Evolutionary conservation across 345 rosid species (phyloP).

Genomic region (Bruguiera parviflora): DNA sequence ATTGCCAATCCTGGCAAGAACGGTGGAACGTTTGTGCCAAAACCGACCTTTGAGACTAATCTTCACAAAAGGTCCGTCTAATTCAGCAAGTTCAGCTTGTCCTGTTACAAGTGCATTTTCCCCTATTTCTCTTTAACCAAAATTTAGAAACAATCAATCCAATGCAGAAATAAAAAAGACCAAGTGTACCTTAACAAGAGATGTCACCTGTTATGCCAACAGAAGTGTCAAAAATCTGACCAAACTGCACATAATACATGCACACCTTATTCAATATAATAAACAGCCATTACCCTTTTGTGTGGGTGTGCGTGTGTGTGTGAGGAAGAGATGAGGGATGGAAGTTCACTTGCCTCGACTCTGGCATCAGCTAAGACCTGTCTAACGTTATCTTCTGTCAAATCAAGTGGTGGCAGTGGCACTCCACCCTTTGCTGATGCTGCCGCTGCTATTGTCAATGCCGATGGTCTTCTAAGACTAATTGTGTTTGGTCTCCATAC

Average conservation of each 20-base stretch:
- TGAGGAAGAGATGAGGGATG: no score
- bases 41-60: slow-evolving; percentile 79
- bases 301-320: no score
- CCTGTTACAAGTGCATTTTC: slow-evolving; percentile 27
- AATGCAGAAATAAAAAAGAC: neutral
- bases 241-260: slow-evolving; percentile 45
- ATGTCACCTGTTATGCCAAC: slow-evolving; percentile 85
- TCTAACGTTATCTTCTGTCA: slow-evolving; percentile 77
- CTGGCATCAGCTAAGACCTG: slow-evolving; percentile 70
- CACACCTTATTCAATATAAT: neutral
- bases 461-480: neutral
- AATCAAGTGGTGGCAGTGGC: slow-evolving; percentile 66
- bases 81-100: slow-evolving; percentile 67
- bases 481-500: neutral
- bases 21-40: slow-evolving; percentile 81
- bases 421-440: slow-evolving; percentile 48
- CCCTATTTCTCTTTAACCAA: neutral
- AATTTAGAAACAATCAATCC: neutral
- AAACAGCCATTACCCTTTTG: no score
- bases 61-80: slow-evolving; percentile 92
- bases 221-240: slow-evolving; percentile 65
- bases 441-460: slow-evolving; percentile 20
- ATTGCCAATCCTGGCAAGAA: slow-evolving; percentile 80
- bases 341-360: slow-evolving; percentile 47
- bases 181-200: slow-evolving; percentile 13